These are phyloP conservation scores for Byssothecium circinans DNA, from an alignment of 2,329 filamentous ascomycete genomes.

Conservation along the genomic window DNA sequence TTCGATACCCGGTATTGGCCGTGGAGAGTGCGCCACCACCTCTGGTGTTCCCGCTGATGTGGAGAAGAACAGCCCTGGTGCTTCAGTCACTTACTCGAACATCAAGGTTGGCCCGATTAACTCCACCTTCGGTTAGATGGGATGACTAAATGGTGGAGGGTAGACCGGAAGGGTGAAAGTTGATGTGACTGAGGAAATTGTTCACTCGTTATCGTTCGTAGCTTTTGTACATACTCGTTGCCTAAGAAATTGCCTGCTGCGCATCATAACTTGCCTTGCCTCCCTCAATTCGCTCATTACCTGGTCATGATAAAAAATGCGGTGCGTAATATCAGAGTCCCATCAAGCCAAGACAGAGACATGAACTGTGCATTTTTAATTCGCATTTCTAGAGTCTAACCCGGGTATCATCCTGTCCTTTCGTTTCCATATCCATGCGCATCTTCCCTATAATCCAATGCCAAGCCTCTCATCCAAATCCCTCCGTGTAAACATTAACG, in stretches of 20 bases:
- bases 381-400: too few relatives aligned
- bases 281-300: too few relatives aligned
- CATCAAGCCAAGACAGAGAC: too few relatives aligned
- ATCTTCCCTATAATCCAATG: too few relatives aligned
- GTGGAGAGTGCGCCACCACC: slow-evolving; percentile 17
- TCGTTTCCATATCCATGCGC: too few relatives aligned
- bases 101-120: slow-evolving; percentile 25
- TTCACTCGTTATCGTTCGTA: background rate
- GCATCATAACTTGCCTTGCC: background rate
- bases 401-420: too few relatives aligned
- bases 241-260: background rate
- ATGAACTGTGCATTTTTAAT: too few relatives aligned
- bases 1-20: slow-evolving; percentile 11
- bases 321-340: too few relatives aligned
- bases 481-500: slow-evolving; percentile 23
- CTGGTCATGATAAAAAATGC: too few relatives aligned
- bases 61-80: slow-evolving; percentile 12
- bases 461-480: slow-evolving; percentile 10
- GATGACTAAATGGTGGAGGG: background rate
- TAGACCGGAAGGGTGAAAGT: background rate
- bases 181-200: background rate
- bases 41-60: slow-evolving; percentile 22
- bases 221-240: background rate
- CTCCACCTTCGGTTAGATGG: slow-evolving; percentile 17
- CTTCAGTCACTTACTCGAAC: slow-evolving; percentile 23